Conservation (phyloP, 1,139 yeast species). For the Pneumocystis wakefieldiae region DNA sequence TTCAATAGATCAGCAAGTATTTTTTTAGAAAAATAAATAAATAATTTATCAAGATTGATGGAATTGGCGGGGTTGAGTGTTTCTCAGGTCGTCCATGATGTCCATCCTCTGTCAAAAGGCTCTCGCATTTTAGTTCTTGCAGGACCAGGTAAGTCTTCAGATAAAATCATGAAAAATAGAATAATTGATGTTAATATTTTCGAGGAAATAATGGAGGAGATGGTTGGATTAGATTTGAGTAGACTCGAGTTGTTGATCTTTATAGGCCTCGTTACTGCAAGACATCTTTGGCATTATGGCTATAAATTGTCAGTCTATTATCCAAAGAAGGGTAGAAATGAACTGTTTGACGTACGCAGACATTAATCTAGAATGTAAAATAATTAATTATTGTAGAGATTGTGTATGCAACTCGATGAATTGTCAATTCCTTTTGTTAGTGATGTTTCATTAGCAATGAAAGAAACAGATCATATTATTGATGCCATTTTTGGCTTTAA, state of each 20-base stretch:
- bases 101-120: slow-evolving; percentile 40
- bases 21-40: slow-evolving; percentile 11
- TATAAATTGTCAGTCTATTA: slow-evolving; percentile 48
- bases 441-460: slow-evolving; percentile 22
- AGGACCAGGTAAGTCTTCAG: slow-evolving; percentile 89
- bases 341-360: slow-evolving; percentile 18
- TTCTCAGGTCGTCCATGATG: slow-evolving; percentile 64
- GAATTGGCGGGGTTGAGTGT: slow-evolving; percentile 91
- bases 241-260: not conserved
- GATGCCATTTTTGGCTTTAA: slow-evolving; percentile 91
- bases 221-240: slow-evolving; percentile 23
- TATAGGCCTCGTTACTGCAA: slow-evolving; percentile 65
- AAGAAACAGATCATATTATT: slow-evolving; percentile 34
- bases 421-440: slow-evolving; percentile 36
- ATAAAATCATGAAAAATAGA: not conserved
- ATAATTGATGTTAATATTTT: not conserved
- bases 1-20: slow-evolving; percentile 67
- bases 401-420: slow-evolving; percentile 45
- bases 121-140: slow-evolving; percentile 50
- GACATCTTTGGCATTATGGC: slow-evolving; percentile 73
- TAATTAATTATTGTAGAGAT: slow-evolving; percentile 18
- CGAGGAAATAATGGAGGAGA: slow-evolving; percentile 46
- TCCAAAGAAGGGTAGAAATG: slow-evolving; percentile 27
- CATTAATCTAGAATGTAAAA: not conserved
- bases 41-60: slow-evolving; percentile 28